Evolutionary conservation across 148 eudicot genomes (phyloP).

Genomic region (Amaranthus hypochondriacus): DNA sequence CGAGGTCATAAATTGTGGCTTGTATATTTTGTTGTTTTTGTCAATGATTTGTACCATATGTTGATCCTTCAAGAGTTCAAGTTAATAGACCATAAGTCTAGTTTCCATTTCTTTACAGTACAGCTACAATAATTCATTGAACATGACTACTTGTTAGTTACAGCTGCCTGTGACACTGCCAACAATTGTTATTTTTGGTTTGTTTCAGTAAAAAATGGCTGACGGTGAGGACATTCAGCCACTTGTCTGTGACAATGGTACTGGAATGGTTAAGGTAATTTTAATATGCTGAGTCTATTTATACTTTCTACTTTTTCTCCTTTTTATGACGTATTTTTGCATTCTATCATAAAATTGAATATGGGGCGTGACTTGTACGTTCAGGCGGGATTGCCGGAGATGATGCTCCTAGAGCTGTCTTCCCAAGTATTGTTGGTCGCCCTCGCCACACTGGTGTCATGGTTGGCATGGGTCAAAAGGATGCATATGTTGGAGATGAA

Average conservation of each 20-base stretch:
- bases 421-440: slow-evolving; percentile 85
- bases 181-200: not conserved
- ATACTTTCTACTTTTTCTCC: not conserved
- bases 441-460: slow-evolving; percentile 91
- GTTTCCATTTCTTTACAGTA: not conserved
- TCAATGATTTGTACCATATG: not conserved
- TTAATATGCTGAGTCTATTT: not conserved
- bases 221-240: slow-evolving; percentile 81
- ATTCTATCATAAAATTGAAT: not conserved
- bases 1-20: not conserved
- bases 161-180: not conserved
- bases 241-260: slow-evolving; percentile 78
- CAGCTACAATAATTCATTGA: not conserved
- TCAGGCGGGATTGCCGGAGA: slow-evolving; percentile 97
- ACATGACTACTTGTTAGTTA: not conserved
- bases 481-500: slow-evolving; percentile 85
- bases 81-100: not conserved
- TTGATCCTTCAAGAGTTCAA: not conserved
- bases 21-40: no score
- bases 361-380: slow-evolving; percentile 5
- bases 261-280: slow-evolving; percentile 80
- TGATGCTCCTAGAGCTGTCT: slow-evolving; percentile 87
- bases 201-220: slow-evolving; percentile 50
- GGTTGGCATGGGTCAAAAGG: slow-evolving; percentile 95
- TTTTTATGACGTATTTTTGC: not conserved